Evolutionary conservation across 768 basidiomycete genomes (phyloP).

Genomic region (Lepiota venenata): DNA sequence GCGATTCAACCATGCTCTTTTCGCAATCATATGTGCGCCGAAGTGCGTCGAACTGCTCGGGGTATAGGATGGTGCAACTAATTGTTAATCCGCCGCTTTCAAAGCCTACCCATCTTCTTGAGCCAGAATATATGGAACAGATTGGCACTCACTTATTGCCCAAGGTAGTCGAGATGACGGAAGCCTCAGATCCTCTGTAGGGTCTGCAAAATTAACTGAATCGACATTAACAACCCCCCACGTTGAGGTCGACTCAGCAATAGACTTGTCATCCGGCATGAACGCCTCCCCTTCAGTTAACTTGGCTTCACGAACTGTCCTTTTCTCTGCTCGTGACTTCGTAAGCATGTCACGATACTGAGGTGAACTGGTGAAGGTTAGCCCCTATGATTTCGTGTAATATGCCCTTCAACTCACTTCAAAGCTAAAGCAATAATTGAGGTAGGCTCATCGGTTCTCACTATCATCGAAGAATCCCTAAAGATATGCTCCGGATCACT

Average conservation of each 20-base stretch:
- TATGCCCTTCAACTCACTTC: constrained; percentile 49
- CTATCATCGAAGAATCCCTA: constrained; percentile 90
- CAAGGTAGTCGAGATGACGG: constrained; percentile 79
- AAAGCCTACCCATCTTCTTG: constrained; percentile 52
- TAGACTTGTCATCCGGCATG: constrained; percentile 88
- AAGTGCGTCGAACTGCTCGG: constrained; percentile 94
- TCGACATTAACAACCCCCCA: constrained; percentile 93
- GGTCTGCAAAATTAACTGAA: constrained; percentile 57
- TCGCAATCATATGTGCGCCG: constrained; percentile 93
- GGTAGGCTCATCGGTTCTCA: constrained; percentile 95
- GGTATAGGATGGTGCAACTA: constrained; percentile 92
- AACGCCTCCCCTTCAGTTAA: constrained; percentile 75
- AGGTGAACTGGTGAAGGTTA: constrained; percentile 52
- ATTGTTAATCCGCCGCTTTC: constrained; percentile 89
- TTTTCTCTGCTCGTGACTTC: constrained; percentile 75
- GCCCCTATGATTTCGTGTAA: constrained; percentile 1
- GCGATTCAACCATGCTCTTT: constrained; percentile 88
- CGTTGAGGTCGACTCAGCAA: constrained; percentile 80
- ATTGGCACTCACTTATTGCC: constrained; percentile 65
- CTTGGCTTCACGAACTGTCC: constrained; percentile 55
- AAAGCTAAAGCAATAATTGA: constrained; percentile 96
- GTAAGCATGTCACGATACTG: constrained; percentile 79
- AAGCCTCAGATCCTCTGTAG: constrained; percentile 71
- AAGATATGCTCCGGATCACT: constrained; percentile 91
- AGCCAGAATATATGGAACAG: background rate